Evolutionary conservation across 2,329 filamentous ascomycete species (phyloP).

Genomic region (Aspergillus versicolor): DNA sequence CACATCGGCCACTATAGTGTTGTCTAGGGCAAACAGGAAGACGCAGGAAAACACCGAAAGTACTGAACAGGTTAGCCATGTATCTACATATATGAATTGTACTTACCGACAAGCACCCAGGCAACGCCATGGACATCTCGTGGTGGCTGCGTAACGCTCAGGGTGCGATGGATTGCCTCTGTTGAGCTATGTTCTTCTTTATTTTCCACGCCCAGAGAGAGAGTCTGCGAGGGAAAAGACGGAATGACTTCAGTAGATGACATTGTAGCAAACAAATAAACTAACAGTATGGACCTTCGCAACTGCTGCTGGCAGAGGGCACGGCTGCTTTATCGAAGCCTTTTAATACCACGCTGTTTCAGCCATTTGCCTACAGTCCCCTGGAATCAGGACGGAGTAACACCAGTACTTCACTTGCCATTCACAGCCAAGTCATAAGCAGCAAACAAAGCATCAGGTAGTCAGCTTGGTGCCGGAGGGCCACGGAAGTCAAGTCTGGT

Average conservation of each 20-base stretch:
- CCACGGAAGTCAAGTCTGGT: too few species aligned
- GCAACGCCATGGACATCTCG: background rate
- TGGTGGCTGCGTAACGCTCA: background rate
- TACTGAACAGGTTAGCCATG: background rate
- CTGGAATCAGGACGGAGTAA: too few species aligned
- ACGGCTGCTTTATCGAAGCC: background rate
- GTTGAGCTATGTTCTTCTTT: background rate
- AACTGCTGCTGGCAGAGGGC: too few species aligned
- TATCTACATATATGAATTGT: too few species aligned
- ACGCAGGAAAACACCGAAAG: background rate
- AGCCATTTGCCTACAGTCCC: too few species aligned
- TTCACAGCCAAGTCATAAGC: too few species aligned
- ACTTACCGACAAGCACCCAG: background rate
- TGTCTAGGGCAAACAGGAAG: background rate
- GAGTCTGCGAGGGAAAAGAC: too few species aligned
- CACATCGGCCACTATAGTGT: constrained; percentile 13
- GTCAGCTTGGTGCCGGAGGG: too few species aligned
- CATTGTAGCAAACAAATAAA: background rate
- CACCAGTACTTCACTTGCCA: too few species aligned
- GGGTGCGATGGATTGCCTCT: background rate
- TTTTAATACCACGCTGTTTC: background rate
- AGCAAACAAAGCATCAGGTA: too few species aligned
- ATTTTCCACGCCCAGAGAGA: background rate
- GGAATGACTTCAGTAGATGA: background rate
- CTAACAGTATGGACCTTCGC: too few species aligned